Evolutionary conservation across 2,329 filamentous ascomycete species (phyloP).

Genomic region (Aspergillus eucalypticola): DNA sequence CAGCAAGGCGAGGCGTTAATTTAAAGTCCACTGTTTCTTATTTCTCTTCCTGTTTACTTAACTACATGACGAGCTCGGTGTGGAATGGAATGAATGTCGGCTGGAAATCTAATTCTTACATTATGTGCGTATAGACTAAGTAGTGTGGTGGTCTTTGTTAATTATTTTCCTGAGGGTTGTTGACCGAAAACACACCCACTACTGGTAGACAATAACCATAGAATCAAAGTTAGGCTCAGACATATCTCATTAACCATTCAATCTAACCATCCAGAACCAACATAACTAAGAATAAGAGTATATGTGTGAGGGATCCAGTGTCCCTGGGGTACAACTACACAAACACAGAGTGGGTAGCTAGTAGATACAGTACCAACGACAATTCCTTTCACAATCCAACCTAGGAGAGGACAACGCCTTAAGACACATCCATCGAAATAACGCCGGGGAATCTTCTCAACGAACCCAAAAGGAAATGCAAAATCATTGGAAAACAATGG

Average conservation of each 20-base stretch:
- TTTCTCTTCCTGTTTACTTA: not conserved
- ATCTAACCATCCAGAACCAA: not conserved
- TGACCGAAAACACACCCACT: too few species aligned
- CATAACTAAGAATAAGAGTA: not conserved
- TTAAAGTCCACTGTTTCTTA: not conserved
- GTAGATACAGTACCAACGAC: not conserved
- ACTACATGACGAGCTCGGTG: not conserved
- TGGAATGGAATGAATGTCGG: not conserved
- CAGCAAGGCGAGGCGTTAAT: conserved; percentile 33
- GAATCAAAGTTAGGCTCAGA: not conserved
- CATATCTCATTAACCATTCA: conserved; percentile 2
- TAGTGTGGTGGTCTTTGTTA: too few species aligned
- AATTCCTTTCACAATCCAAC: not conserved
- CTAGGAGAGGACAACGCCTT: not conserved
- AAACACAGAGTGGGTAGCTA: not conserved
- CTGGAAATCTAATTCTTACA: not conserved
- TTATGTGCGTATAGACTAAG: not conserved
- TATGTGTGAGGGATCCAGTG: not conserved
- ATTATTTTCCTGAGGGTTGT: not conserved
- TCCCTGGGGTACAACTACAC: not conserved
- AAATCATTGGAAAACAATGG: not conserved
- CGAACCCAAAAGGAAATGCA: not conserved
- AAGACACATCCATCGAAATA: not conserved
- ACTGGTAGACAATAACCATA: too few species aligned
- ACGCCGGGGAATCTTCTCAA: conserved; percentile 9